A percentile compares a stretch with the other conserved stretches of the same genome.
phyloP scores from a whole-genome alignment of 225 moss, liverwort and hornwort species.

The Bryum argenteum region DNA sequence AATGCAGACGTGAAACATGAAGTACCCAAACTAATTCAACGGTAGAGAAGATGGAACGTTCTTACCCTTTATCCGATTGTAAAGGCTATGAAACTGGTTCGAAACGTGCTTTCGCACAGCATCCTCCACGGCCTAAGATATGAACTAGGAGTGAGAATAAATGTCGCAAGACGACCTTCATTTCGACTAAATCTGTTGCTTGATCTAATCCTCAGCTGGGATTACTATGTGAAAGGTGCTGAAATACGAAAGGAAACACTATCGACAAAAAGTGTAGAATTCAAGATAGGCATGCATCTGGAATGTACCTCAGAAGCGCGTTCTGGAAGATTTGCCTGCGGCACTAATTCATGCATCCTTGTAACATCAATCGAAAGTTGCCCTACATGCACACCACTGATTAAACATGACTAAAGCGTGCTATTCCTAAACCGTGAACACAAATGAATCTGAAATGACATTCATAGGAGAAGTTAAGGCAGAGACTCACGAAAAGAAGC shows the following conservation, averaged over 20 bases:
- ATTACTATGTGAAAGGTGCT: slow-evolving; percentile 8
- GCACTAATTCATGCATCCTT: slow-evolving; percentile 83
- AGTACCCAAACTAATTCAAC: neutral
- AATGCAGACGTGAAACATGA: slow-evolving; percentile 8
- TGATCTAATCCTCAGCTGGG: slow-evolving; percentile 20
- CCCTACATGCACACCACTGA: slow-evolving; percentile 55
- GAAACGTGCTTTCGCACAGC: slow-evolving; percentile 78
- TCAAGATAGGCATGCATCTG: slow-evolving; percentile 12
- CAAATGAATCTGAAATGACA: slow-evolving; percentile 15
- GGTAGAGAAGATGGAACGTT: neutral
- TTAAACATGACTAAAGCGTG: slow-evolving; percentile 22
- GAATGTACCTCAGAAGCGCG: slow-evolving; percentile 71
- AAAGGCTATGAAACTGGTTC: slow-evolving; percentile 73
- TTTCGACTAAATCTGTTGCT: slow-evolving; percentile 14
- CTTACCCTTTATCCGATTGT: slow-evolving; percentile 72
- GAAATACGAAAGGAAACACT: slow-evolving; percentile 19
- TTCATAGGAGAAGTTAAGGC: slow-evolving; percentile 3
- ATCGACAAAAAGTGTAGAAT: slow-evolving; percentile 10
- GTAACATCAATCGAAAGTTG: slow-evolving; percentile 71
- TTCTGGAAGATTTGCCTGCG: slow-evolving; percentile 77
- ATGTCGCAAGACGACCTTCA: slow-evolving; percentile 7
- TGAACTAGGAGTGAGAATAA: slow-evolving; percentile 24
- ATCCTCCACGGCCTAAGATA: slow-evolving; percentile 75
- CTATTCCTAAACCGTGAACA: slow-evolving; percentile 13
- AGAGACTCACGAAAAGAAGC: slow-evolving; percentile 75